These are phyloP conservation scores for Metarhizium sp. DNA, from an alignment of 2,329 filamentous ascomycete genomes.

Conservation along the genomic window DNA sequence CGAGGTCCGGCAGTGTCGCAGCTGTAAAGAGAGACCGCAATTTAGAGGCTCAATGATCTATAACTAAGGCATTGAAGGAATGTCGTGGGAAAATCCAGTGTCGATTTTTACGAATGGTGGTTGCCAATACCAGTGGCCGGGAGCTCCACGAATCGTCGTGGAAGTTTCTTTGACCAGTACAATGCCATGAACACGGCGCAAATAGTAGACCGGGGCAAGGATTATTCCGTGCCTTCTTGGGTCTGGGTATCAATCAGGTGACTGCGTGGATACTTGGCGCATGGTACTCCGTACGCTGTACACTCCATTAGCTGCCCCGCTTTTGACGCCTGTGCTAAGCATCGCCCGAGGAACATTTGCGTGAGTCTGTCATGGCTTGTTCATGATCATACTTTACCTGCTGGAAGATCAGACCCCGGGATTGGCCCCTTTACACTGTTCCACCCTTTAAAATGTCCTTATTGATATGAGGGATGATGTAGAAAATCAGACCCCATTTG, in stretches of 20 bases:
- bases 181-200: neutral
- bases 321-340: too few species aligned
- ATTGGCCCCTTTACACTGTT: too few species aligned
- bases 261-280: constrained; percentile 23
- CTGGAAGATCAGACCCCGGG: too few species aligned
- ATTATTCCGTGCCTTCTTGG: constrained; percentile 5
- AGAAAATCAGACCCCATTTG: too few species aligned
- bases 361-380: too few species aligned
- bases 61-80: neutral
- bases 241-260: constrained; percentile 25
- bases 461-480: too few species aligned
- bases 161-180: neutral
- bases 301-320: too few species aligned
- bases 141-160: neutral
- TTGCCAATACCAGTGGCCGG: neutral
- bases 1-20: neutral
- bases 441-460: too few species aligned
- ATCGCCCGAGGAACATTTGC: too few species aligned
- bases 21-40: neutral
- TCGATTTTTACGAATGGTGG: neutral
- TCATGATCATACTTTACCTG: too few species aligned
- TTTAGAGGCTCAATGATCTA: neutral
- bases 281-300: too few species aligned
- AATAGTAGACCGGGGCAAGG: constrained; percentile 2
- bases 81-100: too few species aligned